Evolutionary conservation across 164 flowering plant species (phyloP), one percentile per base, ranked within the genome.

Genomic region (Piper longum): DNA sequence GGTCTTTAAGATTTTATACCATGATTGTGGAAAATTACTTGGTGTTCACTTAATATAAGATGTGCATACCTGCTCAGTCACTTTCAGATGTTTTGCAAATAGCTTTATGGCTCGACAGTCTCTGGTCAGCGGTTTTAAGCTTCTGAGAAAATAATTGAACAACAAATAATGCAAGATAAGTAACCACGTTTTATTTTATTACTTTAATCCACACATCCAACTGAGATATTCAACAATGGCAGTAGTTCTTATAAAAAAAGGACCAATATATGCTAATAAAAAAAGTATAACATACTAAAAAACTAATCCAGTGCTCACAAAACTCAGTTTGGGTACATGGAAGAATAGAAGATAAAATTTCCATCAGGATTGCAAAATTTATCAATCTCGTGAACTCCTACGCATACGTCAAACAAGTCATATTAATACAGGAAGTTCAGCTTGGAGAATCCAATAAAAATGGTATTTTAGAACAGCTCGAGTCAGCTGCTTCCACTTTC

Each of bases 1-100:
- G 36, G 36, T 26, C 36, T 26, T 26, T 0, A 26, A 26, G 36
- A 26, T 26, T 26, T 26, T 26, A 26, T 26, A 26, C 1, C 36
- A 26, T 26, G 36, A 26, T 26, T 26, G 36, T 26, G 36, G 36
- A 26, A 26, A 26, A 26, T 26, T 26, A 26, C 1, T 26, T 26
- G 36, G 36, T 26, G 36, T 26, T 26, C 36, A 26, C 36, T 26
- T 26, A 26, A 26, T 26, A 26, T 26, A 26, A 26, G 36, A 26
- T 26, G 7, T 61, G 89, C 98, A 5, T 61, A 92, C 98, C 96
- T 92, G 98, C 41, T 92, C 95, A 66, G 83, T 87, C 19, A 92
- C 78, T 78, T 92, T 92, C 83, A 92, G 80, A 75, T 92, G 98
- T 78, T 89, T 92, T 43, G 98, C 79, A 66, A 92, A 92, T n/a